Evolutionary conservation across 225 moss, liverwort and hornwort genomes (phyloP), one percentile per base, ranked within the genome.

Genomic region (Anthoceros angustus): DNA sequence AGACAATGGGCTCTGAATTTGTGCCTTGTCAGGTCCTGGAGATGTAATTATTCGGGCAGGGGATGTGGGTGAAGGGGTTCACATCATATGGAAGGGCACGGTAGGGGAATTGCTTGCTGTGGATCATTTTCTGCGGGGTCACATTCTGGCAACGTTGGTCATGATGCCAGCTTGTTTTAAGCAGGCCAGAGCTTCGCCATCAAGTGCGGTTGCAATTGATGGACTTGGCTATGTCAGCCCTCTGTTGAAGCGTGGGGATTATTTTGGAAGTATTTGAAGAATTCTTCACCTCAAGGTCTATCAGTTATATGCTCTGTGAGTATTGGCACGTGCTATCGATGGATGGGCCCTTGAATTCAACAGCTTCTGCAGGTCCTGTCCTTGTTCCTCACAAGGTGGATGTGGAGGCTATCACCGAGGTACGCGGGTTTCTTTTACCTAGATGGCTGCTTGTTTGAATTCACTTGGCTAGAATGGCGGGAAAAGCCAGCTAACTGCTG

Each of bases 371-470:
- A 71, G 78, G 72, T 62, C 78, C 76, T 66, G 67, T 76, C 26
- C 78, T 76, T 74, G 76, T 74, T 46, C 76, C 81, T 21, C 81
- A 79, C 43, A 84, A 78, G 69, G 72, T 74, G 48, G 84, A 84
- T 16, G 64, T 84, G 43, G 80, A 78, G 55, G 81, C 84, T 70
- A 39, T 77, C 38, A 71, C 78, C 10, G 76, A 84, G 84, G 84
- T 84, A 12, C 25, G 64, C 65, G 5, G 26, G 40, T 23, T 40
- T 42, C 7, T 66, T 10, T 4, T 14, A 32, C 5, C 5, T 12
- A 40, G 20, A 39, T 66, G 23, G 65, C 39, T 14, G 16, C 32
- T 50, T 5, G 15, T 50, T n/a, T n/a, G n/a, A n/a, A n/a, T n/a
- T n/a, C n/a, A n/a, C n/a, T n/a, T n/a, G n/a, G n/a, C n/a, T n/a